Base-by-base conservation (phyloP, 345 rosid genomes). In the Stellera chamaejasme region DNA sequence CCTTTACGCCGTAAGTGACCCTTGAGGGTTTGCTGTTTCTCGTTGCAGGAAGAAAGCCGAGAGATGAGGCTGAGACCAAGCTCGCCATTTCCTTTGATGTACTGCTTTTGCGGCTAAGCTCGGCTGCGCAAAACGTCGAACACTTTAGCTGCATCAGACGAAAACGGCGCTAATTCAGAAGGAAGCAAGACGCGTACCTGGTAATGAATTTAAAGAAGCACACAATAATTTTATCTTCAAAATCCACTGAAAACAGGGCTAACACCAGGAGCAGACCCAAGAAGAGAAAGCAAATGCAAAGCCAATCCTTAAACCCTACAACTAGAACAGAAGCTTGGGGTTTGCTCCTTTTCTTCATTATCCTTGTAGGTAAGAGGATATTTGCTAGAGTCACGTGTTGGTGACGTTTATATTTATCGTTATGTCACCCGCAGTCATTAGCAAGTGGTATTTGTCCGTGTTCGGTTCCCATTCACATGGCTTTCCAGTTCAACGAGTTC, bases 381-480 rank as follows among this genome's bases (percentile, higher is more conserved):
- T 13, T 7, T 43, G 27, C 5, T 51, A 3, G 16, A 23, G 27
- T 67, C 58, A 58, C 63, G 14, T 1, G 11, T 4, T 0, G 72
- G 72, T 69, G 54, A 66, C 26, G 1, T 41, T 50, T 54, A 13
- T 52, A 10, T 51, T 47, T 4, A 5, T 32, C 5, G 39, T 32
- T 32, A 32, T 8, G 59, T 58, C 66, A 65, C 71, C 68, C 16
- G 48, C 55, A 14, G 32, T 62, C 66, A 26, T 14, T 10, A 50
- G 16, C 9, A 39, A 44, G 46, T 26, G 50, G 50, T 26, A 12
- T 52, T 54, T 26, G 28, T 26, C 55, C 15, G 86, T 85, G 86
- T 71, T 77, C 42, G 44, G 57, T 68, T 79, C 70, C 71, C 65
- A 45, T 13, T 60, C 88, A 69, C 85, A 62, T 9, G 47, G 36